Percentiles rank a stretch among this genome's conserved stretches.
Evolutionary conservation across 352 stramenopile genomes (phyloP).

Genomic region (Globisporangium cylindrosporum): DNA sequence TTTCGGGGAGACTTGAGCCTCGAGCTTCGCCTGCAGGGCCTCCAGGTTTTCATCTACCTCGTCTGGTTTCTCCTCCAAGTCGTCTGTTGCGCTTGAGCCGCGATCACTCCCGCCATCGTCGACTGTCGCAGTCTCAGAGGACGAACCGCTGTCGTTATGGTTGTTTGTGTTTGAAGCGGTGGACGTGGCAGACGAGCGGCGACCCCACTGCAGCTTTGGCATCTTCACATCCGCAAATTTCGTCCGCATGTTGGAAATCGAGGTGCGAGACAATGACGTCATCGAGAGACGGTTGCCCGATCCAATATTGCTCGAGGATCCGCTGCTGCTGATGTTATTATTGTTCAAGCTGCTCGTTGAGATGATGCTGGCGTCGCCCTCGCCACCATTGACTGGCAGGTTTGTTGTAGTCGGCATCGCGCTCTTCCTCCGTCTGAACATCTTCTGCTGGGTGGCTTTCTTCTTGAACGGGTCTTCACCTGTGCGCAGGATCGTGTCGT

Average conservation of each 20-base stretch:
- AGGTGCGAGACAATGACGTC: slow-evolving; percentile 47
- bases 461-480: slow-evolving; percentile 63
- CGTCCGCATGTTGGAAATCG: slow-evolving; percentile 48
- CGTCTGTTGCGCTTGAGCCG: slow-evolving; percentile 46
- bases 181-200: slow-evolving; percentile 35
- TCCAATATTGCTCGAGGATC: slow-evolving; percentile 17
- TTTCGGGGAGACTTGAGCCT: slow-evolving; percentile 16
- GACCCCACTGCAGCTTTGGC: slow-evolving; percentile 54
- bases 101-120: slow-evolving; percentile 67
- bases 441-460: slow-evolving; percentile 35
- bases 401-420: slow-evolving; percentile 68
- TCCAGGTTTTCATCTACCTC: slow-evolving; percentile 33
- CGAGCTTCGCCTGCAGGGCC: slow-evolving; percentile 20
- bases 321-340: slow-evolving; percentile 26
- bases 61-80: slow-evolving; percentile 32
- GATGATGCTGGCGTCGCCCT: slow-evolving; percentile 66
- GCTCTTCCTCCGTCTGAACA: slow-evolving; percentile 53
- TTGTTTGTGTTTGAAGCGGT: slow-evolving; percentile 26
- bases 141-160: slow-evolving; percentile 57
- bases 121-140: slow-evolving; percentile 55
- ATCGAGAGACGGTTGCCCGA: slow-evolving; percentile 32
- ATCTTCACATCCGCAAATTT: slow-evolving; percentile 71
- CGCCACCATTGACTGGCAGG: slow-evolving; percentile 68
- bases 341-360: slow-evolving; percentile 49
- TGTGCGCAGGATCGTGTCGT: slow-evolving; percentile 69